A percentile compares a stretch with the other conserved stretches of the same genome.
Evolutionary conservation across 169 alveolate species (phyloP).

Genomic region (Plasmodium berghei): DNA sequence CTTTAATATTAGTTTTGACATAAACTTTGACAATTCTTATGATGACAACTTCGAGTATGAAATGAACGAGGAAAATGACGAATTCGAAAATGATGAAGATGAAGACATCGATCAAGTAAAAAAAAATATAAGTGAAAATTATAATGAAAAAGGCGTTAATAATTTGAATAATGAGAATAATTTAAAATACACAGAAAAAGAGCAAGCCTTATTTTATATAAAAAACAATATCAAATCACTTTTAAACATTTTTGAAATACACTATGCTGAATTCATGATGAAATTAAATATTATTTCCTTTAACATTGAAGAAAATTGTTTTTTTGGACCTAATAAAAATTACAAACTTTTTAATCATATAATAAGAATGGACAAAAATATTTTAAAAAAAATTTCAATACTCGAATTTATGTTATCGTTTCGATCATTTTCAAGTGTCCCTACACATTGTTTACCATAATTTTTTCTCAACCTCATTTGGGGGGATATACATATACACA

Average conservation of each 20-base stretch:
- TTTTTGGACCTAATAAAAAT: slow-evolving; percentile 69
- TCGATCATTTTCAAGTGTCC: slow-evolving; percentile 1
- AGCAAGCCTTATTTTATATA: slow-evolving; percentile 49
- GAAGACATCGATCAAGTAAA: slow-evolving; percentile 35
- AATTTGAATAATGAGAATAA: neutral
- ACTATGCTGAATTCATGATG: slow-evolving; percentile 59
- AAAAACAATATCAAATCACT: slow-evolving; percentile 55
- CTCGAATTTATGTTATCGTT: slow-evolving; percentile 61
- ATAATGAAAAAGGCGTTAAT: neutral
- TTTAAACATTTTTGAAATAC: slow-evolving; percentile 57
- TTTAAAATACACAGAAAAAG: slow-evolving; percentile 26
- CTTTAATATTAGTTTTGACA: slow-evolving; percentile 49
- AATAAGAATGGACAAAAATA: slow-evolving; percentile 62
- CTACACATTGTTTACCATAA: neutral
- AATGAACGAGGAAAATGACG: slow-evolving; percentile 18
- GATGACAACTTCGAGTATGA: slow-evolving; percentile 25
- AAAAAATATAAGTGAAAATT: slow-evolving; percentile 10
- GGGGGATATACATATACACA: no score
- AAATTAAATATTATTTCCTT: slow-evolving; percentile 72
- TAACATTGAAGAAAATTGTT: slow-evolving; percentile 50
- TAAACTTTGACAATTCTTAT: slow-evolving; percentile 68
- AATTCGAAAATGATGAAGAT: slow-evolving; percentile 22
- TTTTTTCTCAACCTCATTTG: neutral
- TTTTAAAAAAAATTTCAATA: slow-evolving; percentile 53
- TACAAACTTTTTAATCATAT: slow-evolving; percentile 50